Evolutionary conservation across 768 basidiomycete species (phyloP), one percentile per base, ranked within the genome.

Genomic region (Boletus huronensis): DNA sequence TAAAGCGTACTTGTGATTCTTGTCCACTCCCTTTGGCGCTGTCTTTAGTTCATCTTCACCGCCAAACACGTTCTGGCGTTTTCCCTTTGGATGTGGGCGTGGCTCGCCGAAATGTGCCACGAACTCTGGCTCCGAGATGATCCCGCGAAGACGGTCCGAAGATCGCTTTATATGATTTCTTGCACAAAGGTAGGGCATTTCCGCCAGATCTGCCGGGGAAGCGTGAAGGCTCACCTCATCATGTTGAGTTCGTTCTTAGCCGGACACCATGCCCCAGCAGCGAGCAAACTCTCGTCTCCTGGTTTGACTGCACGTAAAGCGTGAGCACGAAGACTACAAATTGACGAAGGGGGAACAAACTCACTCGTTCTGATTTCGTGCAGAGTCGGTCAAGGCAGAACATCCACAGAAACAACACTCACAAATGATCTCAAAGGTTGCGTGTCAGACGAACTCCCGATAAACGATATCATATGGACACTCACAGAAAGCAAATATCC

Each of bases 11-110:
- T 77, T 77, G 67, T 98, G 93, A 29, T 79, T 79, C 71, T 93
- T 98, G 48, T 82, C 81, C 9, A 96, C 73, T 0, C 93, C 95
- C 65, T 97, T 98, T 1, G 95, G 95, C 6, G 93, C 91, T 0
- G 83, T 84, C 74, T 97, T 98, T 29, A 97, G 74, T 66, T 93
- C 87, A 61, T 93, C 94, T 2, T 95, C 92, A 52, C 71, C 67
- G 0, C 96, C 95, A 69, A 95, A 99, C 2, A 99, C 82, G 64
- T 79, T 96, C 64, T 80, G 79, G 48, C 85, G 73, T 52, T 75
- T 71, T 17, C 89, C 87, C 52, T 86, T 78, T 16, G 82, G 75
- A 58, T 82, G 75, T 1, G 83, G 84, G 47, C 72, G 75, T 0
- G 92, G 77, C 49, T 82, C 74, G 1, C 93, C 96, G 61, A 96